A percentile compares a stretch with the other conserved stretches of the same genome.
Conservation (phyloP, 805 yeast genomes). For the Saccharomycopsis sp. region DNA sequence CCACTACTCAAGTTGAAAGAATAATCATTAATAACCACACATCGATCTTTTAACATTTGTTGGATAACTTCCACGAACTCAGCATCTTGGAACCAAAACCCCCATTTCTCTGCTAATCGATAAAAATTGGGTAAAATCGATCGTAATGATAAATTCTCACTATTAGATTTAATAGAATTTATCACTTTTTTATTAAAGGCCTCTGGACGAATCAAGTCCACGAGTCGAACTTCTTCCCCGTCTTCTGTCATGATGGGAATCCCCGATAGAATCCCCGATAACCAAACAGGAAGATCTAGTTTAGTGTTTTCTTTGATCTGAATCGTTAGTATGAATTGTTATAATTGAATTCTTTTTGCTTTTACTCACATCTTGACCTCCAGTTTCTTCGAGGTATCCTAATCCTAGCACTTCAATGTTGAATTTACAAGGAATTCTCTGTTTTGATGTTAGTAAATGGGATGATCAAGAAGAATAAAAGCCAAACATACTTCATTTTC, state of each 20-base stretch:
- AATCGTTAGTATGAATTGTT: neutral
- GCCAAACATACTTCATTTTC: constrained; percentile 41
- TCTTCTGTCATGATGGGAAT: constrained; percentile 25
- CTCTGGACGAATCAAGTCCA: constrained; percentile 63
- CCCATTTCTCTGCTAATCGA: constrained; percentile 67
- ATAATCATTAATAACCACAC: constrained; percentile 13
- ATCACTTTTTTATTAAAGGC: constrained; percentile 53
- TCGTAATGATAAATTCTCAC: constrained; percentile 57
- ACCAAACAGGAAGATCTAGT: constrained; percentile 80
- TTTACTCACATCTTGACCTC: constrained; percentile 38
- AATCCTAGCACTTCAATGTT: constrained; percentile 71
- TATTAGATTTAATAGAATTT: constrained; percentile 73
- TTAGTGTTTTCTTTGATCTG: constrained; percentile 48
- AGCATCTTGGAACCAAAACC: constrained; percentile 53
- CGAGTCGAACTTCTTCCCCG: constrained; percentile 36
- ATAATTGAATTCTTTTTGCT: neutral
- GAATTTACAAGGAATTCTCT: constrained; percentile 70
- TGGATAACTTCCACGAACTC: constrained; percentile 43
- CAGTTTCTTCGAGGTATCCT: constrained; percentile 78
- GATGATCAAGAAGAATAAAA: neutral
- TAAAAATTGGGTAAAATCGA: constrained; percentile 59
- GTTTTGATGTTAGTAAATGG: constrained; percentile 2
- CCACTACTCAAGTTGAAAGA: constrained; percentile 20
- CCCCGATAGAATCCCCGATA: constrained; percentile 68
- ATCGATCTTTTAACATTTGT: constrained; percentile 22